Evolutionary conservation across 768 basidiomycete species (phyloP), one percentile per base, ranked within the genome.

Genomic region (Rhodotorula kratochvilovae): DNA sequence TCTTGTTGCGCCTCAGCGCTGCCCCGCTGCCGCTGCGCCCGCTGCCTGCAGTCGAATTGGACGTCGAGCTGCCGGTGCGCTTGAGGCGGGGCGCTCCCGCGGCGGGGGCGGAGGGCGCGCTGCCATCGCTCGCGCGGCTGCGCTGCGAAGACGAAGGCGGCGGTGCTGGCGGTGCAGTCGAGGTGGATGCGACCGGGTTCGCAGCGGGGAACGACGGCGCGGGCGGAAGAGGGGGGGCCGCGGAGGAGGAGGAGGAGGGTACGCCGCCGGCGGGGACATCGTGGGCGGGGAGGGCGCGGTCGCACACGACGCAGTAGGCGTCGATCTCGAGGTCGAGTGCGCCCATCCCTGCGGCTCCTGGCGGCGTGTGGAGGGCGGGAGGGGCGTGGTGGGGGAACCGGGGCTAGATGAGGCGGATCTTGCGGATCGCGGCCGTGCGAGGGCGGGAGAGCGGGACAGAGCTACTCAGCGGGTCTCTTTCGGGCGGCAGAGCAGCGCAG

Each of bases 221-320:
- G 6, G 48, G 29, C 11, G 11, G 71, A 33, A 21, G 61, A 53
- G 48, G 48, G 23, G 48, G 23, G 23, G 60, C 33, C 33, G 35
- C 31, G 21, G 31, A 31, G 29, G 43, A 7, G 8, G 31, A 7
- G 39, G 58, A 19, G 15, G 64, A 1, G 29, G n/a, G 10, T n/a
- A n/a, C n/a, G n/a, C n/a, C n/a, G n/a, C n/a, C n/a, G n/a, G n/a
- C n/a, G n/a, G n/a, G n/a, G n/a, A n/a, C n/a, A 11, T 12, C 5
- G 43, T 1, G 16, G 31, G 36, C 7, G 21, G 63, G 33, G 60
- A 73, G 61, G 33, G 17, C 48, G 48, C 65, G 63, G 57, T 73
- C 72, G 68, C 72, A 73, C 2, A 73, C 65, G 61, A 62, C 43
- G 39, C 72, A 73, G 61, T 50, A 73, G 39, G 43, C 27, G n/a